phyloP scores from a whole-genome alignment of 2,329 filamentous ascomycete species.

The Fusarium succisae region DNA sequence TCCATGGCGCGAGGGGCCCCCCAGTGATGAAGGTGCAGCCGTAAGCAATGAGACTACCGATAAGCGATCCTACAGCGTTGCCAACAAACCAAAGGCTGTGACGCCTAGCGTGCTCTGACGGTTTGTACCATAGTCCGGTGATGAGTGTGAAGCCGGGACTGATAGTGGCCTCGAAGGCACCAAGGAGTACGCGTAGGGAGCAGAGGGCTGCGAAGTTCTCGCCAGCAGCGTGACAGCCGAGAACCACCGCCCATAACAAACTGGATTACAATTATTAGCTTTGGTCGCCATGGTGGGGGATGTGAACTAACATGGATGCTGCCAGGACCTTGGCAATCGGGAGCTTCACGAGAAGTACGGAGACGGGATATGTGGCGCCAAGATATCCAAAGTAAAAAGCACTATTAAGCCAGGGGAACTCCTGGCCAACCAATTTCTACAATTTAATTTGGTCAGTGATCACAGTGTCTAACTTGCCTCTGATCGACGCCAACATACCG shows the following conservation, averaged over 20 bases:
- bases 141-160: not conserved
- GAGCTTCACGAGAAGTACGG: not conserved
- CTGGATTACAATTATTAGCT: accelerated
- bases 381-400: not conserved
- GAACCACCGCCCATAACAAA: not conserved
- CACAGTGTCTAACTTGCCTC: accelerated
- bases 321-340: not conserved
- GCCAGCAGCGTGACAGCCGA: not conserved
- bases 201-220: not conserved
- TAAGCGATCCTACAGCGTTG: not conserved
- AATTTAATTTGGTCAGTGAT: not conserved
- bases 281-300: accelerated
- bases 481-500: not conserved
- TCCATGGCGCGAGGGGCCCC: not conserved
- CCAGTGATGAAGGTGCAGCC: not conserved
- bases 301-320: not conserved
- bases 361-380: not conserved
- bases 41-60: not conserved
- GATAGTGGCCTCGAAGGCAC: not conserved
- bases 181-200: not conserved
- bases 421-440: not conserved
- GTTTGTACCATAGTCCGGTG: not conserved
- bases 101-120: not conserved
- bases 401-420: not conserved
- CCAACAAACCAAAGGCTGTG: not conserved